Evolutionary conservation across 352 stramenopile genomes (phyloP), one percentile per base, ranked within the genome.

Genomic region (Pythium brachiatum): DNA sequence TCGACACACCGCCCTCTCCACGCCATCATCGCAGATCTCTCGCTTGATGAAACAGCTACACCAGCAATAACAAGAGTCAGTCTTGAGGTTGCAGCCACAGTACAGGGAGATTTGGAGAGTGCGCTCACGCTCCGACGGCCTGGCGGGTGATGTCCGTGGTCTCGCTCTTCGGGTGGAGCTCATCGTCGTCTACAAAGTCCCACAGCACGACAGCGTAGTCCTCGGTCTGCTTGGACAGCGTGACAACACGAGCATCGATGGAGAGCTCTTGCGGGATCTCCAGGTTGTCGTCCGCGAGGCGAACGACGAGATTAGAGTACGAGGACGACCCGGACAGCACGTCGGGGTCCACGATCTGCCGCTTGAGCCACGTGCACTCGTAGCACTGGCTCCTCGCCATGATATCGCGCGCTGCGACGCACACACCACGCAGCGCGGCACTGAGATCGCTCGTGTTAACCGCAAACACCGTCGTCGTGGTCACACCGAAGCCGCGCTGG

Each of bases 1-100:
- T 29, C 51, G 31, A 21, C 44, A 57, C 31, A 57, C 51, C n/a
- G 31, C 11, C 7, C 77, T 73, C 44, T 83, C 68, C 21, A 79
- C 69, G 53, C 75, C 75, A 36, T 86, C 77, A 1, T 58, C 63
- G 47, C 75, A 86, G 26, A 75, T 38, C 34, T 86, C 77, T 1
- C 62, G 70, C 2, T 66, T 70, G 31, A 83, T 68, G 26, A 83
- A 32, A 9, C 29, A 34, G 5, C 29, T 34, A 34, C 29, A 34
- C 5, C 29, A 34, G 29, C 29, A n/a, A n/a, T n/a, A n/a, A n/a
- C n/a, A n/a, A n/a, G n/a, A n/a, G n/a, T n/a, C n/a, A n/a, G n/a
- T n/a, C n/a, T n/a, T n/a, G n/a, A n/a, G n/a, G n/a, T n/a, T n/a
- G n/a, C n/a, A n/a, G n/a, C n/a, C n/a, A n/a, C n/a, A n/a, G n/a